phyloP scores from a whole-genome alignment of 108 stramenopile species.

The Cylindrotheca closterium region DNA sequence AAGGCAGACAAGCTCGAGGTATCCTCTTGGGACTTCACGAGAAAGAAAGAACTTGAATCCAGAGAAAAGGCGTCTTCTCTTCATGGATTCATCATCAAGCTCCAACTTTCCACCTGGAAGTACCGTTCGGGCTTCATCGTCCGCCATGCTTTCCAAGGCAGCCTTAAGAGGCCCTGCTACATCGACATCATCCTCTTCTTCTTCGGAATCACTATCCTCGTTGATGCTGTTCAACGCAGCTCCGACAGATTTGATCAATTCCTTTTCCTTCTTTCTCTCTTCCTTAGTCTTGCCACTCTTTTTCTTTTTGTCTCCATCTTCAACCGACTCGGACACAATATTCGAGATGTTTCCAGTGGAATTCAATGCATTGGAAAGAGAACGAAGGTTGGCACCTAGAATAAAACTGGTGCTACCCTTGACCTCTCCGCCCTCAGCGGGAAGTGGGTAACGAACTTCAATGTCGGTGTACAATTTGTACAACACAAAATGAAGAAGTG shows the following conservation, averaged over 20 bases:
- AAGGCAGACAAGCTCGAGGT: slow-evolving; percentile 89
- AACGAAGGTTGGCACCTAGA: slow-evolving; percentile 63
- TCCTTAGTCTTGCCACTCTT: slow-evolving; percentile 20
- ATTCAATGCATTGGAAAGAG: slow-evolving; percentile 60
- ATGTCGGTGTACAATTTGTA: slow-evolving; percentile 93
- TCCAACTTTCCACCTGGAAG: slow-evolving; percentile 36
- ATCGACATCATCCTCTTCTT: slow-evolving; percentile 67
- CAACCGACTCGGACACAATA: slow-evolving; percentile 62
- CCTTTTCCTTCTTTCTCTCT: slow-evolving; percentile 56
- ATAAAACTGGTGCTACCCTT: slow-evolving; percentile 61
- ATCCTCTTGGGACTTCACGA: slow-evolving; percentile 92
- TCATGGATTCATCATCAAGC: slow-evolving; percentile 68
- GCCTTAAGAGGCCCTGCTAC: slow-evolving; percentile 77
- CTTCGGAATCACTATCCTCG: slow-evolving; percentile 44
- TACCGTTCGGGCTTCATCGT: slow-evolving; percentile 37
- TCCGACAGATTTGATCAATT: slow-evolving; percentile 63
- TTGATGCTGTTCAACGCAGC: slow-evolving; percentile 63
- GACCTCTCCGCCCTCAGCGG: slow-evolving; percentile 47
- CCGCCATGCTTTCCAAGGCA: slow-evolving; percentile 72
- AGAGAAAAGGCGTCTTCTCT: slow-evolving; percentile 70
- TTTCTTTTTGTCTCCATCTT: slow-evolving; percentile 18
- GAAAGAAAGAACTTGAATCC: slow-evolving; percentile 91
- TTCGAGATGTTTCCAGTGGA: slow-evolving; percentile 58
- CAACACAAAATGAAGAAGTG: slow-evolving; percentile 90
- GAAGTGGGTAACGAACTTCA: slow-evolving; percentile 89